phyloP scores from a whole-genome alignment of 345 rosid genomes.

The Nephelium lappaceum region DNA sequence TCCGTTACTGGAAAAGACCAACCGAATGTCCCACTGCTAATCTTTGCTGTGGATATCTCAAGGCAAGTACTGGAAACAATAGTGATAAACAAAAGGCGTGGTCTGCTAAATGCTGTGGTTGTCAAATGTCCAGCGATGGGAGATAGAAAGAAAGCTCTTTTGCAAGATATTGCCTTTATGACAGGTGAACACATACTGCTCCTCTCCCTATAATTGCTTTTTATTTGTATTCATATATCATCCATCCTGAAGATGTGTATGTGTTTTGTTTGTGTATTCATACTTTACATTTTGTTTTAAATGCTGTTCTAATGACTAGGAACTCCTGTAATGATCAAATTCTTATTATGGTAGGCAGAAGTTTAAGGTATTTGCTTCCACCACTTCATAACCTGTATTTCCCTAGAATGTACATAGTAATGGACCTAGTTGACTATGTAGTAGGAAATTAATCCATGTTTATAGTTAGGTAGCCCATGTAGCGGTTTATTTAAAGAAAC shows the following conservation, averaged over 20 bases:
- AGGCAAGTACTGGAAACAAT: conserved; percentile 68
- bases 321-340: not conserved
- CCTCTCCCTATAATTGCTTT: too few relatives aligned
- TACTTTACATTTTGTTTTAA: too few relatives aligned
- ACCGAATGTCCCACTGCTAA: conserved; percentile 73
- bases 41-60: conserved; percentile 81
- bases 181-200: conserved; percentile 51
- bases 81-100: conserved; percentile 70
- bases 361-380: not conserved
- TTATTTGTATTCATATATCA: not conserved
- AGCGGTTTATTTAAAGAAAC: not conserved
- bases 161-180: conserved; percentile 89
- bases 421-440: not conserved
- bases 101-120: conserved; percentile 78
- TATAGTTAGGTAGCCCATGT: not conserved
- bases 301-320: not conserved
- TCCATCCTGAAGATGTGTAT: not conserved
- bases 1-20: conserved; percentile 76
- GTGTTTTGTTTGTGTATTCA: not conserved
- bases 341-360: not conserved
- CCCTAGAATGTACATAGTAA: not conserved
- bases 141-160: conserved; percentile 77
- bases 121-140: conserved; percentile 79
- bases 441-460: not conserved
- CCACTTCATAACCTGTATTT: not conserved